Conservation (phyloP, 352 stramenopile species). For the Globisporangium radiosum region DNA sequence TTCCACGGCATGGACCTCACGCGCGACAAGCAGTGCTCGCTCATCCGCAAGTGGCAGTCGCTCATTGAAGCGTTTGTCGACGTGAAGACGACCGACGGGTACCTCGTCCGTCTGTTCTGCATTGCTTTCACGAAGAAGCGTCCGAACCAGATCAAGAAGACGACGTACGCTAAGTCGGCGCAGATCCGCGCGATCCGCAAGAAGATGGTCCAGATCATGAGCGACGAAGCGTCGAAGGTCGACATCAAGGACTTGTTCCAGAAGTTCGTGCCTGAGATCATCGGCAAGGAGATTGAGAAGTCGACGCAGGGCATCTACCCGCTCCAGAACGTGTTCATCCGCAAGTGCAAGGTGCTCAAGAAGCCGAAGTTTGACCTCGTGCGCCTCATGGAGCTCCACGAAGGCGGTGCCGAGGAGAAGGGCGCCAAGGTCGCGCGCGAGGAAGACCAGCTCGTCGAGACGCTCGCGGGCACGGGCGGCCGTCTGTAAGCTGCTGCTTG, state of each 20-base stretch:
- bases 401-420: constrained; percentile 90
- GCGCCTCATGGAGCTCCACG: constrained; percentile 99
- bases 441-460: constrained; percentile 84
- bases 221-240: constrained; percentile 95
- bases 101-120: constrained; percentile 98
- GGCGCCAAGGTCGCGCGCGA: constrained; percentile 86
- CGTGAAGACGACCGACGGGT: constrained; percentile 98
- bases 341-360: constrained; percentile 99
- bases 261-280: constrained; percentile 98
- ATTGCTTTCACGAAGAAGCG: constrained; percentile 99
- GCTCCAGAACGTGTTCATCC: constrained; percentile 99
- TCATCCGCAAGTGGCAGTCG: constrained; percentile 99
- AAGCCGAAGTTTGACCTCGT: constrained; percentile 99
- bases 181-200: constrained; percentile 97
- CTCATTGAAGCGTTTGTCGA: constrained; percentile 99
- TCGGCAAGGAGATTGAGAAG: constrained; percentile 98
- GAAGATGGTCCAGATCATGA: constrained; percentile 99
- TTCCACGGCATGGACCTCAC: constrained; percentile 93
- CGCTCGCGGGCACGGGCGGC: constrained; percentile 81
- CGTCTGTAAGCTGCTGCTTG: constrained; percentile 69
- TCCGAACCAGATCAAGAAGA: constrained; percentile 99
- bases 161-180: constrained; percentile 97
- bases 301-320: constrained; percentile 97
- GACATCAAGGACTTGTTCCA: constrained; percentile 99
- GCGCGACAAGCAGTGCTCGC: constrained; percentile 99